phyloP scores from a whole-genome alignment of 2,329 filamentous ascomycete species.

The Xylaria sp. region DNA sequence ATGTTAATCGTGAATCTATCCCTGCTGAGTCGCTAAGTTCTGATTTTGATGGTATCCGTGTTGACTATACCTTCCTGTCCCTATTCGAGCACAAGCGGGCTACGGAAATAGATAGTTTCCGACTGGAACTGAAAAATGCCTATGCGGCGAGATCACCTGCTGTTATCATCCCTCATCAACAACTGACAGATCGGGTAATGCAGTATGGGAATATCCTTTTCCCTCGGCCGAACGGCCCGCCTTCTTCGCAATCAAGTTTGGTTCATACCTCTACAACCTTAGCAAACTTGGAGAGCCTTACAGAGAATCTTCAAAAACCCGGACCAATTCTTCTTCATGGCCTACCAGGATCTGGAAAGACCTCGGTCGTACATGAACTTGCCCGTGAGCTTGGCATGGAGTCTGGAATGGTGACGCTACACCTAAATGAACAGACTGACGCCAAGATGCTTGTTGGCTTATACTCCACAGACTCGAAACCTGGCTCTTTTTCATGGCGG shows the following conservation, averaged over 20 bases:
- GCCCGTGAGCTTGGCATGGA: constrained; percentile 83
- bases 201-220: constrained; percentile 75
- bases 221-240: constrained; percentile 67
- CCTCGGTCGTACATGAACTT: constrained; percentile 82
- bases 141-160: constrained; percentile 36
- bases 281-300: constrained; percentile 76
- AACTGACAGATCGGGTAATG: constrained; percentile 70
- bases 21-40: constrained; percentile 67
- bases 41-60: constrained; percentile 76
- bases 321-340: constrained; percentile 85
- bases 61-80: constrained; percentile 82
- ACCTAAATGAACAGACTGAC: constrained; percentile 98
- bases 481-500: constrained; percentile 91
- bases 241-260: constrained; percentile 62
- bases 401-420: constrained; percentile 87
- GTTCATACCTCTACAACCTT: constrained; percentile 79
- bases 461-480: constrained; percentile 88
- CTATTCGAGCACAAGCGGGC: constrained; percentile 68
- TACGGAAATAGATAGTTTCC: constrained; percentile 57
- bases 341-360: constrained; percentile 89
- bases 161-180: constrained; percentile 50
- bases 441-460: constrained; percentile 95
- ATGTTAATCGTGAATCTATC: constrained; percentile 65
- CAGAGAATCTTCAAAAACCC: constrained; percentile 71
- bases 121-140: constrained; percentile 52